Evolutionary conservation across 768 basidiomycete species (phyloP).

Genomic region (Mycena maculata): DNA sequence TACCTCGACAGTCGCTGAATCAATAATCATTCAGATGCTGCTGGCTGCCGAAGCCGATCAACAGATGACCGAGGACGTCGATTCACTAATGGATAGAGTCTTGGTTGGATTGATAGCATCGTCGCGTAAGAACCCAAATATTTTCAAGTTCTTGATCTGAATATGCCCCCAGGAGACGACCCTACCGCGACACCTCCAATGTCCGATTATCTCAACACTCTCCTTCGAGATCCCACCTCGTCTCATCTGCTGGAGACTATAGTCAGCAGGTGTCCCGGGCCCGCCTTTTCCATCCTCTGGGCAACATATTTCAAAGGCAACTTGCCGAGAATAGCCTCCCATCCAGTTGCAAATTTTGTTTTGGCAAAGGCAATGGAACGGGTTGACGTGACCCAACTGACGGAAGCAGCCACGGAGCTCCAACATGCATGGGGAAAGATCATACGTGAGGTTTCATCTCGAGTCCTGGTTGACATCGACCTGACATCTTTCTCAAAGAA

Average conservation of each 20-base stretch:
- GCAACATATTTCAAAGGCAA: constrained; percentile 80
- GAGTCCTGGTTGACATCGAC: background rate
- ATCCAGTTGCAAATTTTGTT: constrained; percentile 96
- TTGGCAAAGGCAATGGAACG: constrained; percentile 82
- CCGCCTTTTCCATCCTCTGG: constrained; percentile 80
- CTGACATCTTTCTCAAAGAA: constrained; percentile 52
- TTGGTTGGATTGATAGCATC: constrained; percentile 79
- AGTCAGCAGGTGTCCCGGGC: constrained; percentile 68
- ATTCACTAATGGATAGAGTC: constrained; percentile 85
- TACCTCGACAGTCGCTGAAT: background rate
- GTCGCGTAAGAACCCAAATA: constrained; percentile 59
- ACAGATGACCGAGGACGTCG: constrained; percentile 64
- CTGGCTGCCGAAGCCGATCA: constrained; percentile 85
- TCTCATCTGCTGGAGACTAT: constrained; percentile 92
- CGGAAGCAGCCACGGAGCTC: constrained; percentile 69
- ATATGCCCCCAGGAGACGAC: constrained; percentile 51
- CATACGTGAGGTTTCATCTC: constrained; percentile 66
- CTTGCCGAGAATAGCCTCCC: constrained; percentile 76
- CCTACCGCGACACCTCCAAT: constrained; percentile 54
- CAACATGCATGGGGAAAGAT: constrained; percentile 66
- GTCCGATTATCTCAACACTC: constrained; percentile 83
- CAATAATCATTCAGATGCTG: constrained; percentile 65
- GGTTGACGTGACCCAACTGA: constrained; percentile 65
- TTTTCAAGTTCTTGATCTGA: background rate
- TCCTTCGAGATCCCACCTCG: constrained; percentile 87